phyloP scores from a whole-genome alignment of 2,329 filamentous ascomycete genomes.

The Colletotrichum filicis region DNA sequence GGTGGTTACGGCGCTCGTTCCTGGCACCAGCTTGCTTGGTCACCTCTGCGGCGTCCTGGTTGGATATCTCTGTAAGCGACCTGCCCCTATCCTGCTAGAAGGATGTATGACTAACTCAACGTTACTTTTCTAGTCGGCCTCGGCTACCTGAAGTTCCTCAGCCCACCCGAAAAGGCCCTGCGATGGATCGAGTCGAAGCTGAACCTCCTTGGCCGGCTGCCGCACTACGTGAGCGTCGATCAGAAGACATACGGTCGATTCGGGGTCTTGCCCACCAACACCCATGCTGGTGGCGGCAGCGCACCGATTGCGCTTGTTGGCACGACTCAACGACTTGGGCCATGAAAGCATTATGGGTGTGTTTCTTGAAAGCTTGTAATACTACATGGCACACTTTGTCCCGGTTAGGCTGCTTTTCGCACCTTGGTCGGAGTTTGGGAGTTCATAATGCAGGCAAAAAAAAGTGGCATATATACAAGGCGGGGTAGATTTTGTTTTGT shows the following conservation, averaged over 20 bases:
- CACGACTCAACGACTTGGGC: conserved; percentile 74
- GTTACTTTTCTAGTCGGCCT: conserved; percentile 71
- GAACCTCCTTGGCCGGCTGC: conserved; percentile 84
- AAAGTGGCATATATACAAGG: not conserved
- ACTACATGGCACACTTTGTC: not conserved
- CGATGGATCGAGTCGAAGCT: conserved; percentile 90
- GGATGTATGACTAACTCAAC: conserved; percentile 38
- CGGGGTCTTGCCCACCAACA: conserved; percentile 79
- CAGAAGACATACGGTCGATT: conserved; percentile 96
- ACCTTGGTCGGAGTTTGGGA: conserved; percentile 27
- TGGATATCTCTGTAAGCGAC: conserved; percentile 82
- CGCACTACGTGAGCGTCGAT: conserved; percentile 93
- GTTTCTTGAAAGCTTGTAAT: not conserved
- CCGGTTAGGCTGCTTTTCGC: not conserved
- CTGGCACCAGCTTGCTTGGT: conserved; percentile 84
- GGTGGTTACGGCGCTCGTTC: conserved; percentile 80
- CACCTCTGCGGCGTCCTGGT: conserved; percentile 86
- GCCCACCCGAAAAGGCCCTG: conserved; percentile 88
- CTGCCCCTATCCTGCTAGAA: not conserved
- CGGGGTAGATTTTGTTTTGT: not conserved
- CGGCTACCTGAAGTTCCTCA: conserved; percentile 89
- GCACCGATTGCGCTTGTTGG: conserved; percentile 71
- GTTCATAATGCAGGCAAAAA: conserved; percentile 1
- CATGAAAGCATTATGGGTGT: conserved; percentile 54
- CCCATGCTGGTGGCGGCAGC: conserved; percentile 50